Base-by-base conservation (phyloP, 176 grass and related monocot genomes). In the Aegilops umbellulata region DNA sequence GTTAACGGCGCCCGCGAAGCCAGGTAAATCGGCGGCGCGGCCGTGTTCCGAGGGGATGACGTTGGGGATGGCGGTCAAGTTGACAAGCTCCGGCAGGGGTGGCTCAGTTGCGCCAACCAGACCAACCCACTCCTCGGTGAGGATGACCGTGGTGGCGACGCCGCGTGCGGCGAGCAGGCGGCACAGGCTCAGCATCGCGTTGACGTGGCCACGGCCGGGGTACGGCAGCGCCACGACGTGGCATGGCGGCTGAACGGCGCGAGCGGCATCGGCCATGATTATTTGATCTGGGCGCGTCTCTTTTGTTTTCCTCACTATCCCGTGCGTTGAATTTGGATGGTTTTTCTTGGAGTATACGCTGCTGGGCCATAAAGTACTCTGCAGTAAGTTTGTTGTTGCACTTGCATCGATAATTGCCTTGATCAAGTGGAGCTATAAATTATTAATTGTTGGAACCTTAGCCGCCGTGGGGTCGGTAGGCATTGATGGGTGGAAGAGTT, bases 11-110 rank as follows among this genome's bases (percentile, higher is more conserved):
- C 74, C 87, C 65, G 81, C 2, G 65, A 94, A 94, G n/a, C 67
- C 87, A 2, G 9, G 4, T 8, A 3, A 34, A 38, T 92, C 82
- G 34, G 85, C 78, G 32, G 35, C 81, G 6, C 93, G 93, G 64
- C 39, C 65, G 8, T 47, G 46, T 80, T 94, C 93, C 0, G 93
- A 92, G 27, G 93, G 93, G 42, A 94, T 30, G 68, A 88, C 85
- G 77, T 92, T 90, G 22, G 87, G 90, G 68, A 94, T 88, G 22
- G 87, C 86, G 72, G 66, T 60, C 15, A 95, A 12, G 65, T 51
- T 29, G 60, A 95, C 78, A 80, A 38, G 26, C 24, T 6, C 72
- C 46, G 82, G 73, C 23, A 82, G 82, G 55, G 77, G 47, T 39
- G 79, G 35, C 32, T 53, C 58, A 7, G 16, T 1, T 53, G 49